phyloP scores from a whole-genome alignment of 163 green algal species.

The Volvox carteri region DNA sequence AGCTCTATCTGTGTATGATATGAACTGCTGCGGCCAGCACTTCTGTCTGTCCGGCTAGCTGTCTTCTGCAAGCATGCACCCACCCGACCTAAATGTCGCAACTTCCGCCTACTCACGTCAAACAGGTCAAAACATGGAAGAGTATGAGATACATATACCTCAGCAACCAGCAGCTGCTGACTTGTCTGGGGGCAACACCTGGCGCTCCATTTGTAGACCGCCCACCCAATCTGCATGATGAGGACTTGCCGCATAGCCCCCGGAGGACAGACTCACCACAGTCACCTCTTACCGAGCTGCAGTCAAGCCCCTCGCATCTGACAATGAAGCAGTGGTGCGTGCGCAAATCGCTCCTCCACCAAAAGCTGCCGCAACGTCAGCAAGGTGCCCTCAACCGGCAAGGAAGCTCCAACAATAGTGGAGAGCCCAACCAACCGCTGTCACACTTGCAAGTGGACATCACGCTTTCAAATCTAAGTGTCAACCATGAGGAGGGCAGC shows the following conservation, averaged over 20 bases:
- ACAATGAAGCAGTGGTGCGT: too few relatives aligned
- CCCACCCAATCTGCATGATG: constrained; percentile 33
- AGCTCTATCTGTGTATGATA: too few relatives aligned
- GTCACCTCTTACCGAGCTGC: background rate
- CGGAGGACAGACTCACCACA: background rate
- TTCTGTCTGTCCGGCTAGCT: too few relatives aligned
- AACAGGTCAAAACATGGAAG: constrained; percentile 47
- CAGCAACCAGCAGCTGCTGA: constrained; percentile 51
- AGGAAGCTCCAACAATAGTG: too few relatives aligned
- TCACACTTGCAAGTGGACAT: constrained; percentile 26
- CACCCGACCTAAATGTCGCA: too few relatives aligned
- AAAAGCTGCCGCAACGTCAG: background rate
- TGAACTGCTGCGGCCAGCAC: too few relatives aligned
- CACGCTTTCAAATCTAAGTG: too few relatives aligned
- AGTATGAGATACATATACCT: constrained; percentile 46
- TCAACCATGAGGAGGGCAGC: too few relatives aligned
- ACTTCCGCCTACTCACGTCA: too few relatives aligned
- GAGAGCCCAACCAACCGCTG: background rate
- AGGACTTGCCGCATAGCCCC: background rate
- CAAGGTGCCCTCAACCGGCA: background rate
- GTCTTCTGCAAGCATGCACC: too few relatives aligned
- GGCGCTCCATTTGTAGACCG: constrained; percentile 46
- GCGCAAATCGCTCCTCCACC: too few relatives aligned
- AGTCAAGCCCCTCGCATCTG: too few relatives aligned
- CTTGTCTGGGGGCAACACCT: constrained; percentile 26